Evolutionary conservation across 1,139 yeast species (phyloP).

Genomic region (Zhuliangozyma blackwelliae): DNA sequence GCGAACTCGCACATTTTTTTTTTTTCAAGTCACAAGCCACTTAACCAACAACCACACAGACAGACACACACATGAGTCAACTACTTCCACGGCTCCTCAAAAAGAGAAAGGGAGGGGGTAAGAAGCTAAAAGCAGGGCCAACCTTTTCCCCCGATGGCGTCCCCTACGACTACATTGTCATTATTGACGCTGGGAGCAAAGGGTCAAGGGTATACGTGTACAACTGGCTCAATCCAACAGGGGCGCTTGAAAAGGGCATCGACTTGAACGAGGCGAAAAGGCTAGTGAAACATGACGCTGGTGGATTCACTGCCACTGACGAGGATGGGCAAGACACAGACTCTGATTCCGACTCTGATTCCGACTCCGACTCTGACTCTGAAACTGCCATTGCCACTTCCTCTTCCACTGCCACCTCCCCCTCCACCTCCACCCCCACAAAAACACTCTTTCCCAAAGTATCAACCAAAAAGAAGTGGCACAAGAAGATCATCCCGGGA

Average conservation of each 20-base stretch:
- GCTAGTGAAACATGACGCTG: conserved; percentile 10
- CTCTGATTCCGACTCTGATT: conserved; percentile 11
- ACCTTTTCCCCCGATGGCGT: conserved; percentile 33
- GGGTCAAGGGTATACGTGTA: conserved; percentile 77
- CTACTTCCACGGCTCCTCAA: not conserved
- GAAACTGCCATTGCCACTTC: conserved; percentile 7
- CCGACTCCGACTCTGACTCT: conserved; percentile 12
- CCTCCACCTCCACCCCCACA: conserved; percentile 8
- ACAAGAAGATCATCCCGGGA: conserved; percentile 63
- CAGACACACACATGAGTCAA: too few species aligned
- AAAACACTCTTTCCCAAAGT: conserved; percentile 36
- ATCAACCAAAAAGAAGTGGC: conserved; percentile 48
- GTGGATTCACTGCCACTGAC: conserved; percentile 5
- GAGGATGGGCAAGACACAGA: conserved; percentile 14
- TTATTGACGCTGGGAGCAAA: conserved; percentile 80
- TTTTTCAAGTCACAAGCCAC: too few species aligned
- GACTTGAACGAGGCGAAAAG: conserved; percentile 16
- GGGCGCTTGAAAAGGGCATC: conserved; percentile 25
- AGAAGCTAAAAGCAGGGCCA: conserved; percentile 21
- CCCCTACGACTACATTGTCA: conserved; percentile 64
- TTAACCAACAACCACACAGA: too few species aligned
- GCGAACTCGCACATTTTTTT: too few species aligned
- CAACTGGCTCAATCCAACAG: conserved; percentile 54
- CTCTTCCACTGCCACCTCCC: conserved; percentile 8
- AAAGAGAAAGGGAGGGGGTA: conserved; percentile 4